Percentiles rank a stretch among this genome's conserved stretches.
These are phyloP conservation scores for Hibiscus tridactylites DNA, from an alignment of 345 rosid genomes.

Conservation along the genomic window DNA sequence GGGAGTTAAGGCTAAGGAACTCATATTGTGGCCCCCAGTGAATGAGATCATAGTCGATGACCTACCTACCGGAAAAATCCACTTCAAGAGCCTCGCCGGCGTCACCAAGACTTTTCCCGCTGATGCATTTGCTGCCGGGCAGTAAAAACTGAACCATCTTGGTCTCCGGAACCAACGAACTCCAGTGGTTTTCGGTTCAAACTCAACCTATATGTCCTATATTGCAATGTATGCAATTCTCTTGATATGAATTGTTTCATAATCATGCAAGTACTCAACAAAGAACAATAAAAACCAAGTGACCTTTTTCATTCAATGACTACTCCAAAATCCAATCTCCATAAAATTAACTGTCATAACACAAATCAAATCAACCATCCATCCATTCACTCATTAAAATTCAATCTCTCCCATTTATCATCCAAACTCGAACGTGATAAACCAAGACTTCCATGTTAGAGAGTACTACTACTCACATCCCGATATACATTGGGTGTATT, in stretches of 20 bases:
- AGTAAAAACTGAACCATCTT: constrained; percentile 12
- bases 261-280: background rate
- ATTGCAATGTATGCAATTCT: constrained; percentile 2
- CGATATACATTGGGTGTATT: background rate
- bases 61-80: constrained; percentile 40
- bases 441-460: background rate
- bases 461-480: background rate
- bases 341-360: background rate
- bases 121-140: constrained; percentile 43
- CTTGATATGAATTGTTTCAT: background rate
- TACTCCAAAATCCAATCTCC: background rate
- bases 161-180: background rate
- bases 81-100: constrained; percentile 51
- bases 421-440: background rate
- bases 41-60: constrained; percentile 30
- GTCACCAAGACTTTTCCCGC: constrained; percentile 45
- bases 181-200: background rate
- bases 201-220: background rate
- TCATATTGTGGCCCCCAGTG: constrained; percentile 46
- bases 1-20: constrained; percentile 55
- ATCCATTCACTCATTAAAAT: background rate
- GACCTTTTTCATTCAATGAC: background rate
- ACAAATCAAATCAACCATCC: background rate
- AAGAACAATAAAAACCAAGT: constrained; percentile 1
- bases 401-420: background rate